Base-by-base conservation (phyloP, 2,329 filamentous ascomycete genomes). In the Ceratocystis lukuohia region DNA sequence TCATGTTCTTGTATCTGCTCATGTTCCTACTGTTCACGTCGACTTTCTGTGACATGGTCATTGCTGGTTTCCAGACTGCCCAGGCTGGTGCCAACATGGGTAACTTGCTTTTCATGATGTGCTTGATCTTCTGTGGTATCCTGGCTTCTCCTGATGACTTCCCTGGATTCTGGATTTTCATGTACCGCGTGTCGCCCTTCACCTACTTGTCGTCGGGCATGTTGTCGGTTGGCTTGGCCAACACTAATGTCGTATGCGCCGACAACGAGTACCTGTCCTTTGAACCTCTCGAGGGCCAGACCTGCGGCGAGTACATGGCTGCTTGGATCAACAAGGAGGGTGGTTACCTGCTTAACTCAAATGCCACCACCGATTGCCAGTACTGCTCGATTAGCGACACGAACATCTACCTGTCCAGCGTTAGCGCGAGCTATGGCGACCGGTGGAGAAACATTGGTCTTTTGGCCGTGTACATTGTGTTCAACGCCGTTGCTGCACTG, bases 141-240 rank as follows among this genome's bases (percentile, higher is more conserved):
- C 81, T 95, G 69, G 85, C 85, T 33, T 77, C 78, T 5, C 86
- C 87, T 0, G 74, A 76, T 2, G 74, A 76, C 1, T 80, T 93
- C 44, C 88, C 89, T 0, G 77, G 82, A 5, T 91, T 92, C 80
- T 93, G 89, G 88, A 85, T 87, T 71, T 91, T 91, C 79, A 89
- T 91, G 86, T 93, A 93, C 75, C 84, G 88, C 61, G 77, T 91
- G 62, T 91, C 87, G 0, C 91, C 91, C 0, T 88, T 96, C 71
- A 92, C 88, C 0, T 96, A 96, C 73, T 77, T 94, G 17, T 84
- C 93, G 30, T 81, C 82, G 8, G 88, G 86, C 25, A 85, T 96
- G 77, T 74, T 93, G 0, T 81, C 86, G 0, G 83, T 82, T 0
- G 89, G 84, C 2, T 77, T 96, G 4, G 88, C 88, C 50, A 86